phyloP scores from a whole-genome alignment of 106 monocot species.

The Triglochin maritima region DNA sequence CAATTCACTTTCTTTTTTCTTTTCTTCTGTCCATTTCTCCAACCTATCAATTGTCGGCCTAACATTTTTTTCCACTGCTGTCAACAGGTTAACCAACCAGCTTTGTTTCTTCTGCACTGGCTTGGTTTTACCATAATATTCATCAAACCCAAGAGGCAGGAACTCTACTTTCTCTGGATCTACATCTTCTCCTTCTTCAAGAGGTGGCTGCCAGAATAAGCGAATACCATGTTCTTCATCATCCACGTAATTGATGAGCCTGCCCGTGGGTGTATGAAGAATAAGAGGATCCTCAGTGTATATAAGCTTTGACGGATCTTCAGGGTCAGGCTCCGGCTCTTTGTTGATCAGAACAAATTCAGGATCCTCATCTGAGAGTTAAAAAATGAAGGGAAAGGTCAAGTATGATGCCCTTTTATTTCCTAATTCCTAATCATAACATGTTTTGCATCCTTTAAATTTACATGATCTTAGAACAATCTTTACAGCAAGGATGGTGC shows the following conservation, averaged over 20 bases:
- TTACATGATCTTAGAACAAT: no score
- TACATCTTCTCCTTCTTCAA: constrained; percentile 59
- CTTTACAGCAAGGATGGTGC: no score
- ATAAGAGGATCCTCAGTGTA: constrained; percentile 72
- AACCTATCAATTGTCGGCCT: constrained; percentile 44
- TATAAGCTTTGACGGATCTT: constrained; percentile 63
- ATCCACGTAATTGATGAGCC: constrained; percentile 72
- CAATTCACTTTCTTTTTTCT: constrained; percentile 46
- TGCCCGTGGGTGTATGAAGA: constrained; percentile 58
- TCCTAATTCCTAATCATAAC: no score
- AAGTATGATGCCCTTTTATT: background rate
- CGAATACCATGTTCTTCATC: constrained; percentile 69
- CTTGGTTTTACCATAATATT: constrained; percentile 40
- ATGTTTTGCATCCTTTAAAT: no score
- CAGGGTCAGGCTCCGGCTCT: constrained; percentile 75
- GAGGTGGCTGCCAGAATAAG: constrained; percentile 69
- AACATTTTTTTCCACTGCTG: constrained; percentile 26
- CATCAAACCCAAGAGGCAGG: constrained; percentile 65
- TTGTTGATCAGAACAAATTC: constrained; percentile 85
- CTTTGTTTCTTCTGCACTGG: constrained; percentile 25
- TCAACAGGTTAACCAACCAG: constrained; percentile 23
- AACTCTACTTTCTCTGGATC: constrained; percentile 57
- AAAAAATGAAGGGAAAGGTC: constrained; percentile 1
- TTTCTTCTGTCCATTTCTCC: constrained; percentile 56
- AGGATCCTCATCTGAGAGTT: constrained; percentile 41